Percentiles rank a stretch among this genome's conserved stretches.
phyloP scores from a whole-genome alignment of 2,329 filamentous ascomycete genomes.

The Metarhizium brunneum region DNA sequence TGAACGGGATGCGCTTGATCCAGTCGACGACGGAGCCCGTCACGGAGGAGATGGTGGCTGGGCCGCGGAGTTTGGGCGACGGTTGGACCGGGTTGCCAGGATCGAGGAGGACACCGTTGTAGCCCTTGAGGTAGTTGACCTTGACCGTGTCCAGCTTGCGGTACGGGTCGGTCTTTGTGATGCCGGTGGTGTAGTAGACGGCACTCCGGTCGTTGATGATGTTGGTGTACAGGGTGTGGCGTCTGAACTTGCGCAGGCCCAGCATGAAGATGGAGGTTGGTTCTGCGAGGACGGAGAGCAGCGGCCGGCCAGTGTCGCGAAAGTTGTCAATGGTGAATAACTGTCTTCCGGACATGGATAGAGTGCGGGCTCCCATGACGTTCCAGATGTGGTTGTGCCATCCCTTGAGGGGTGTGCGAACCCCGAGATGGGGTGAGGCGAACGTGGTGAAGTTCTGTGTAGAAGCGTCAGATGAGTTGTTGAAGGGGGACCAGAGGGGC shows the following conservation, averaged over 20 bases:
- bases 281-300: slow-evolving; percentile 75
- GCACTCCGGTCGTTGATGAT: slow-evolving; percentile 78
- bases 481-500: background rate
- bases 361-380: slow-evolving; percentile 67
- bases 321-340: slow-evolving; percentile 83
- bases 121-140: slow-evolving; percentile 65
- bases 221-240: slow-evolving; percentile 75
- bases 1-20: slow-evolving; percentile 50
- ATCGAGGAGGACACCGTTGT: slow-evolving; percentile 68
- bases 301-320: slow-evolving; percentile 68
- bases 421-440: slow-evolving; percentile 75
- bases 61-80: slow-evolving; percentile 23
- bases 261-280: slow-evolving; percentile 77
- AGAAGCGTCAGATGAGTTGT: background rate
- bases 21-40: slow-evolving; percentile 22
- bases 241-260: slow-evolving; percentile 65
- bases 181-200: slow-evolving; percentile 73
- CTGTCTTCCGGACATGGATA: slow-evolving; percentile 78
- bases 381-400: slow-evolving; percentile 66
- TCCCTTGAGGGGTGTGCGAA: slow-evolving; percentile 58
- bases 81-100: slow-evolving; percentile 48
- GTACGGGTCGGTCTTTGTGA: slow-evolving; percentile 72
- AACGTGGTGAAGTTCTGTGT: slow-evolving; percentile 83
- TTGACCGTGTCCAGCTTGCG: slow-evolving; percentile 56
- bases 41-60: slow-evolving; percentile 21